phyloP scores from a whole-genome alignment of 1,139 yeast species.

The Pichia kudriavzevii region DNA sequence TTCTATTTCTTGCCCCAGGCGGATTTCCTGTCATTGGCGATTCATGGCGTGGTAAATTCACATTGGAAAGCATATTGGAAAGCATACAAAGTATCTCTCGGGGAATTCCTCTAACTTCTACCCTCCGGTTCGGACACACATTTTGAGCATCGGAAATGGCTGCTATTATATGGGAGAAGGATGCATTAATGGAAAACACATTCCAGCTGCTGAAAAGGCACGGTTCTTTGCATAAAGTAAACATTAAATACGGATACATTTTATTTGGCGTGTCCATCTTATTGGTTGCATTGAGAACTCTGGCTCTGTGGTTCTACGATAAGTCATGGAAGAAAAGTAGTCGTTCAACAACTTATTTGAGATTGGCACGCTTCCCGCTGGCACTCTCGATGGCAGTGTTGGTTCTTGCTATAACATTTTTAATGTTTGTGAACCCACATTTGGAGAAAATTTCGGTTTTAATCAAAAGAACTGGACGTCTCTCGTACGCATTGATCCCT shows the following conservation, averaged over 20 bases:
- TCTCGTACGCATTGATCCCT: conserved; percentile 61
- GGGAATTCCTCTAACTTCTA: no score
- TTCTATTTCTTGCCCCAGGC: no score
- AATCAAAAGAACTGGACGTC: conserved; percentile 43
- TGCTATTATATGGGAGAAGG: no score
- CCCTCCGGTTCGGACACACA: no score
- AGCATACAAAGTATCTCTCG: no score
- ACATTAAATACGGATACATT: conserved; percentile 27
- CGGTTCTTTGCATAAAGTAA: conserved; percentile 23
- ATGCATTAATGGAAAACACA: neutral
- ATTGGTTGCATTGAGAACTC: conserved; percentile 19
- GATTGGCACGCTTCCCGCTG: conserved; percentile 19
- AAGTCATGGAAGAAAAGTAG: conserved; percentile 25
- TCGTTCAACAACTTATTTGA: conserved; percentile 24
- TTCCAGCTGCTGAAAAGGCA: conserved; percentile 21
- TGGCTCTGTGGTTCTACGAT: conserved; percentile 19
- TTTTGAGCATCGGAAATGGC: no score
- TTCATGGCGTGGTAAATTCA: no score
- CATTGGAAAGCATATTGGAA: no score
- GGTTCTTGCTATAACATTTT: conserved; percentile 5
- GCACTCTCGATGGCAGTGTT: conserved; percentile 14
- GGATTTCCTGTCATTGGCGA: no score
- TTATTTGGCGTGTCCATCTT: conserved; percentile 19
- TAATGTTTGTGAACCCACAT: conserved; percentile 19
- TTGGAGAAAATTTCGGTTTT: conserved; percentile 19